Evolutionary conservation across 2,329 filamentous ascomycete species (phyloP).

Genomic region (Tolypocladium tropicale): DNA sequence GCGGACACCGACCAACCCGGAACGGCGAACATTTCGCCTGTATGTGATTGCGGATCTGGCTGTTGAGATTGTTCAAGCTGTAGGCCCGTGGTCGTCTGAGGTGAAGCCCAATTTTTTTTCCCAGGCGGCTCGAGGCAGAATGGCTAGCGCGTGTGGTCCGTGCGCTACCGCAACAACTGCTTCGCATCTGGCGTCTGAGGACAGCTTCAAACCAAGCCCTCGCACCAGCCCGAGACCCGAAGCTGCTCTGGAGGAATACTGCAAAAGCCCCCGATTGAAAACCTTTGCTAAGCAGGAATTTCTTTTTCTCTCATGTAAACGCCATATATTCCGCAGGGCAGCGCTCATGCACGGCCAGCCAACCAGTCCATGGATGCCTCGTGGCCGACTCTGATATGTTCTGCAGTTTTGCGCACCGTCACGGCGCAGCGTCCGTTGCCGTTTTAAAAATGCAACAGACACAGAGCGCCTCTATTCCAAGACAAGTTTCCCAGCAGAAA

Average conservation of each 20-base stretch:
- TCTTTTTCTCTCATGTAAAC: no score
- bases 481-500: not conserved
- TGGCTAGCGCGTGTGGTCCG: not conserved
- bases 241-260: not conserved
- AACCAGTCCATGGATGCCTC: no score
- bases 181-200: not conserved
- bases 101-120: constrained; percentile 4
- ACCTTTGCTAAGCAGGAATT: no score
- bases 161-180: not conserved
- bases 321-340: not conserved
- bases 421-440: not conserved
- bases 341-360: no score
- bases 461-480: not conserved
- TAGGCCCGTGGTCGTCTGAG: not conserved
- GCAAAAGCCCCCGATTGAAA: no score
- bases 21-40: constrained; percentile 69
- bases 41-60: not conserved
- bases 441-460: not conserved
- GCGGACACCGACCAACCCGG: constrained; percentile 82
- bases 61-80: not conserved
- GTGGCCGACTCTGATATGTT: not conserved
- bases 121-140: not conserved
- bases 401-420: not conserved
- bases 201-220: not conserved
- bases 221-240: not conserved